Percentiles rank a stretch among this genome's conserved stretches.
phyloP scores from a whole-genome alignment of 805 yeast genomes.

The Saccharomycopsis oosterbeekiorum region DNA sequence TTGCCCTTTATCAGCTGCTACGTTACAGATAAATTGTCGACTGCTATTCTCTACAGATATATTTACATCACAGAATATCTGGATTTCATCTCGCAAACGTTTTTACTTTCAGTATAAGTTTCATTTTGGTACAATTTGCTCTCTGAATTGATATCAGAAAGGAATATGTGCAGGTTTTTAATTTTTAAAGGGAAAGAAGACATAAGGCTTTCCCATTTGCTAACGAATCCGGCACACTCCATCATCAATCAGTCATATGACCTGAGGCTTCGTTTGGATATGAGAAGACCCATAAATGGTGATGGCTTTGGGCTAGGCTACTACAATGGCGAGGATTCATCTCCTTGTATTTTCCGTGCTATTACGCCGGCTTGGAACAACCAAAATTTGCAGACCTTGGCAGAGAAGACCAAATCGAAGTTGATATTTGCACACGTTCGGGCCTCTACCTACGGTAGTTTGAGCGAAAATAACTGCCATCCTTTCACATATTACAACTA shows the following conservation, averaged over 20 bases:
- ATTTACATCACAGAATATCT: no score
- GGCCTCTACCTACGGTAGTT: constrained; percentile 90
- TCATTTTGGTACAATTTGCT: no score
- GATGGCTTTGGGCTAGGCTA: constrained; percentile 98
- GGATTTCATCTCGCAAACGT: no score
- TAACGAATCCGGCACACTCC: constrained; percentile 94
- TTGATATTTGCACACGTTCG: constrained; percentile 92
- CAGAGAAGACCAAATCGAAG: constrained; percentile 77
- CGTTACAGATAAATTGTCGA: no score
- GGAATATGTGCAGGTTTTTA: constrained; percentile 81
- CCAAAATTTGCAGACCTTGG: constrained; percentile 72
- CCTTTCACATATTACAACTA: constrained; percentile 82
- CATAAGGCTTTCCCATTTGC: constrained; percentile 70
- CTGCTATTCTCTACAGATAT: no score
- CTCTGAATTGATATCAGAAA: neutral
- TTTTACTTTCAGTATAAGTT: no score
- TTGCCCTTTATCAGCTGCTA: no score
- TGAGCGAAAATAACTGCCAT: constrained; percentile 94
- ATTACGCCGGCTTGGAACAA: constrained; percentile 99
- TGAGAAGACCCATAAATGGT: constrained; percentile 88
- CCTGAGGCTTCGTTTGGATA: constrained; percentile 76
- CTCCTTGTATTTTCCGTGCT: constrained; percentile 90
- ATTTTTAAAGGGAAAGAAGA: constrained; percentile 86
- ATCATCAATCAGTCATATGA: constrained; percentile 95
- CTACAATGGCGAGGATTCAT: constrained; percentile 48